Conservation (phyloP, 2,329 filamentous ascomycete genomes). For the Colletotrichum trifolii region DNA sequence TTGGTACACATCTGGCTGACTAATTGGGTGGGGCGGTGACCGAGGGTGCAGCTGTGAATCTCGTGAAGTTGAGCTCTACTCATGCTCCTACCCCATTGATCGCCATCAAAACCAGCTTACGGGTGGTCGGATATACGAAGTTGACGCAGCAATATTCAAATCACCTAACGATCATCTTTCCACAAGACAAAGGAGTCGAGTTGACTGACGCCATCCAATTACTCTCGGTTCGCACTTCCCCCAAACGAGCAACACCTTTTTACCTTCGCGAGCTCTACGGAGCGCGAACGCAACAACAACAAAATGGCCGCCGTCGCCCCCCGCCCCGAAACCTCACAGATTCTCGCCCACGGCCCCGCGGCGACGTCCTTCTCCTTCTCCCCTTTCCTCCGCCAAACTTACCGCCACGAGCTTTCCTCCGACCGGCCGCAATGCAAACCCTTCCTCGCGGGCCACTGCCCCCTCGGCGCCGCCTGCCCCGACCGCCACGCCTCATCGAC, state of each 20-base stretch:
- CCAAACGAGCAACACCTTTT: background rate
- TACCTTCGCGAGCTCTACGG: background rate
- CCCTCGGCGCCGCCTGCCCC: conserved; percentile 83
- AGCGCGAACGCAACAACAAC: conserved; percentile 24
- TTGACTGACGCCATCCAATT: no score
- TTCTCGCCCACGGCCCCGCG: conserved; percentile 67
- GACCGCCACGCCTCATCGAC: conserved; percentile 76
- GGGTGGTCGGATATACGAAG: no score
- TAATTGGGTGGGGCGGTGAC: no score
- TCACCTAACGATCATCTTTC: no score
- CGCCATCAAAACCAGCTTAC: no score
- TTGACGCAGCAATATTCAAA: no score
- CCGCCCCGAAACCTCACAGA: conserved; percentile 48
- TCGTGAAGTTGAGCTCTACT: no score
- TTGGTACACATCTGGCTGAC: no score
- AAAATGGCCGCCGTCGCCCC: conserved; percentile 43
- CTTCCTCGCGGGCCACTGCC: conserved; percentile 87
- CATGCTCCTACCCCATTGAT: no score
- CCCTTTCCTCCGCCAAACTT: conserved; percentile 84
- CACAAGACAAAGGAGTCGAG: no score
- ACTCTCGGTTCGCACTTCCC: no score
- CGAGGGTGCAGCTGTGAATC: no score
- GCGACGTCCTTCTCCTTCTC: conserved; percentile 83
- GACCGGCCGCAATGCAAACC: conserved; percentile 86
- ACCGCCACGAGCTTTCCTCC: conserved; percentile 84